phyloP scores from a whole-genome alignment of 208 protist species.

The Plasmodiophora brassicae region DNA sequence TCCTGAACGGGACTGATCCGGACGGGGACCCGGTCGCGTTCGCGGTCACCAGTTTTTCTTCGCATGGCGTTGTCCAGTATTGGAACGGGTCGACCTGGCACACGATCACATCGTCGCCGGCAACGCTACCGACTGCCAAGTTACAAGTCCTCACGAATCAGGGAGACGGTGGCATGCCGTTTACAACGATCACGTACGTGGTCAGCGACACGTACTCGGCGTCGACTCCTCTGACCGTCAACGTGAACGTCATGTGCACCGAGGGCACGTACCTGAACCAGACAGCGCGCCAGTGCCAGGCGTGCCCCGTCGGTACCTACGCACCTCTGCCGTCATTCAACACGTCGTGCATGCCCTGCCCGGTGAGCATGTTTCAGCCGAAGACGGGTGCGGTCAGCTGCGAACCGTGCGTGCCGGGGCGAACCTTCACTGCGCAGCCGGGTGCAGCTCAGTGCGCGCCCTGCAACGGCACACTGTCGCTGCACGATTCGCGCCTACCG shows the following conservation, averaged over 20 bases:
- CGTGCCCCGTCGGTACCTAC: not conserved
- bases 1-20: not conserved
- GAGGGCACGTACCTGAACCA: not conserved
- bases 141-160: not conserved
- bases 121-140: not conserved
- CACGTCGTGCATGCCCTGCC: not conserved
- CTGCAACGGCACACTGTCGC: not conserved
- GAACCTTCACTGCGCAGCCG: not conserved
- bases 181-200: not conserved
- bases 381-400: not conserved
- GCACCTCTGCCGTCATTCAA: not conserved
- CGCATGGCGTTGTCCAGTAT: not conserved
- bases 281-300: not conserved
- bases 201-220: not conserved
- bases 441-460: not conserved
- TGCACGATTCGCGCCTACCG: not conserved
- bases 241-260: not conserved
- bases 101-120: not conserved
- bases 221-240: not conserved
- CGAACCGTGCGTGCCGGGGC: not conserved
- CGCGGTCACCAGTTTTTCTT: not conserved
- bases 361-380: not conserved
- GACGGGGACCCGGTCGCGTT: not conserved
- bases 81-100: not conserved
- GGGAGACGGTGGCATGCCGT: not conserved